Conservation (phyloP, 345 rosid species). For the Durio zibethinus region DNA sequence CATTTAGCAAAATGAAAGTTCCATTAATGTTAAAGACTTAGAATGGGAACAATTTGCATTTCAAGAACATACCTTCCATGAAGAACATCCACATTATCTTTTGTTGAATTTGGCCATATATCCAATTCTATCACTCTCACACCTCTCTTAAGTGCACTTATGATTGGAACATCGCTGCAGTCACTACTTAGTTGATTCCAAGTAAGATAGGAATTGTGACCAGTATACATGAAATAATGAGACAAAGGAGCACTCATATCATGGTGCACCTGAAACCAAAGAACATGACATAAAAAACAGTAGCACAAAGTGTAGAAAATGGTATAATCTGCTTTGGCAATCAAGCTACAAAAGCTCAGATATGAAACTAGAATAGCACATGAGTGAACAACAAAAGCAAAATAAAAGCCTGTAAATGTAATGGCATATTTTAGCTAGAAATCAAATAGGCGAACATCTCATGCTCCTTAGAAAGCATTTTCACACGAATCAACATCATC, state of each 20-base stretch:
- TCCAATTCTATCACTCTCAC: constrained; percentile 90
- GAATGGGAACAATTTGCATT: not conserved
- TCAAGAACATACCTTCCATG: constrained; percentile 70
- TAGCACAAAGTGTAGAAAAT: not conserved
- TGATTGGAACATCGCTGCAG: constrained; percentile 85
- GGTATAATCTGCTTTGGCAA: not conserved
- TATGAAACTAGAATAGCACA: not conserved
- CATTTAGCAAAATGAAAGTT: not conserved
- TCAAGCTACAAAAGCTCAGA: not conserved
- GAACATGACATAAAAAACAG: constrained; percentile 2
- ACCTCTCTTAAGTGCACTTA: constrained; percentile 63
- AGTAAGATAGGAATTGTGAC: constrained; percentile 88
- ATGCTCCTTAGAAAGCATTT: not conserved
- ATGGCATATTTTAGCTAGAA: not conserved
- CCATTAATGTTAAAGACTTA: not conserved
- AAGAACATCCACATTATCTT: constrained; percentile 69
- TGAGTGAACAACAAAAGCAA: not conserved
- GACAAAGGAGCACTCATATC: constrained; percentile 88
- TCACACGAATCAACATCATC: not conserved
- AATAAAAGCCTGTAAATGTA: not conserved
- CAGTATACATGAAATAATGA: constrained; percentile 83
- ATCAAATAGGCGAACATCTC: not conserved
- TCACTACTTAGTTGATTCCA: constrained; percentile 96
- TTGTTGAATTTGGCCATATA: constrained; percentile 85
- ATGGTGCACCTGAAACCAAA: constrained; percentile 61